These are phyloP conservation scores for Neurospora sp. DNA, from an alignment of 495 filamentous ascomycete genomes.

Conservation along the genomic window DNA sequence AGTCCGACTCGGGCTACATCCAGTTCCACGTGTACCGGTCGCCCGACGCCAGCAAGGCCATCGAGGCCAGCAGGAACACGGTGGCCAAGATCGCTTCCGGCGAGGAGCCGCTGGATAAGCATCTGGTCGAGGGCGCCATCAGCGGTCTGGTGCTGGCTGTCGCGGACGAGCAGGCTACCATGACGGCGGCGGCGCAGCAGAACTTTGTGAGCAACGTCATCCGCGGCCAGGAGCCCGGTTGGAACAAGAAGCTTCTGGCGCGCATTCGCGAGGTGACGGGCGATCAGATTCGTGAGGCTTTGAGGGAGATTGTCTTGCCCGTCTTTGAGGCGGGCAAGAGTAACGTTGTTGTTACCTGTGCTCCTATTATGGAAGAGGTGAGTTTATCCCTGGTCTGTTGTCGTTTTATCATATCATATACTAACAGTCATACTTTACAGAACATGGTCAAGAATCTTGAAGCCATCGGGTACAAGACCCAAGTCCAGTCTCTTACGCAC, in stretches of 20 bases:
- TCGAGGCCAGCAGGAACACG: constrained; percentile 61
- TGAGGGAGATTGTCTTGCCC: constrained; percentile 66
- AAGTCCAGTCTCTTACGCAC: constrained; percentile 60
- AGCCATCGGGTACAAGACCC: constrained; percentile 64
- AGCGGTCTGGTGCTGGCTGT: constrained; percentile 74
- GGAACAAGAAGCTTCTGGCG: constrained; percentile 62
- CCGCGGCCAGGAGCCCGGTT: constrained; percentile 64
- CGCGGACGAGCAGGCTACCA: constrained; percentile 79
- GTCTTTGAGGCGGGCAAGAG: constrained; percentile 66
- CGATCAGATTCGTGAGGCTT: constrained; percentile 65
- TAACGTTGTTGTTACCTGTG: constrained; percentile 84
- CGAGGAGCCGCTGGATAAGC: constrained; percentile 59
- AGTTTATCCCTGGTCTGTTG: constrained; percentile 17
- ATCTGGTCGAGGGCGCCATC: constrained; percentile 81
- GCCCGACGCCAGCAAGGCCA: constrained; percentile 82
- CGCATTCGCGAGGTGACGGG: constrained; percentile 64
- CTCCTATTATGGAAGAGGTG: constrained; percentile 75
- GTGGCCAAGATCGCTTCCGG: constrained; percentile 43
- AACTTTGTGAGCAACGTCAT: constrained; percentile 79
- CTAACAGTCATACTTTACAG: constrained; percentile 31
- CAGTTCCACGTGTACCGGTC: constrained; percentile 80
- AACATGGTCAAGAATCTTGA: constrained; percentile 60
- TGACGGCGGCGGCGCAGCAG: constrained; percentile 64
- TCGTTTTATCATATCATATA: constrained; percentile 7
- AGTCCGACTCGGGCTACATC: constrained; percentile 68